phyloP scores from a whole-genome alignment of 768 basidiomycete species.

The Pisolithus tinctorius region DNA sequence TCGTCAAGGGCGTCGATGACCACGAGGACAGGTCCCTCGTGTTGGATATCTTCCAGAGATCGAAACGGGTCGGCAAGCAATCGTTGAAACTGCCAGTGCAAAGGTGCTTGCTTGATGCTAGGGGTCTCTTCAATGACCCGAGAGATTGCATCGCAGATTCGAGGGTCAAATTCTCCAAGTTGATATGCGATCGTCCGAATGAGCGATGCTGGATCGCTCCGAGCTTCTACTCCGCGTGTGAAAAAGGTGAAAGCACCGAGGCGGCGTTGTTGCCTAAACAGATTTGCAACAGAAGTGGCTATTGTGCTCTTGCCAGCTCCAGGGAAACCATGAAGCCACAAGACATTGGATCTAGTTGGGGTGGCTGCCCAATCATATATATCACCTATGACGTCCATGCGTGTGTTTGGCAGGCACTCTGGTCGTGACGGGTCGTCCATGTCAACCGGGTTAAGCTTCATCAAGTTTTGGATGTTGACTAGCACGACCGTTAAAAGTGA shows the following conservation, averaged over 20 bases:
- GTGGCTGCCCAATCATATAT: slow-evolving; percentile 19
- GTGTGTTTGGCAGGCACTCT: slow-evolving; percentile 26
- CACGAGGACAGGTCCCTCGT: slow-evolving; percentile 23
- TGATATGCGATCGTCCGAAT: slow-evolving; percentile 31
- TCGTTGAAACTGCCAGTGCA: slow-evolving; percentile 28
- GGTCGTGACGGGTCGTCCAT: slow-evolving; percentile 22
- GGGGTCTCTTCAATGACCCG: slow-evolving; percentile 19
- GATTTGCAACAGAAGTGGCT: slow-evolving; percentile 28
- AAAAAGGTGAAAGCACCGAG: slow-evolving; percentile 33
- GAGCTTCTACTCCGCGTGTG: slow-evolving; percentile 22
- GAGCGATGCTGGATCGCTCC: slow-evolving; percentile 24
- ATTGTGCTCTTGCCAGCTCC: slow-evolving; percentile 33
- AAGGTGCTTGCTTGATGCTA: slow-evolving; percentile 22
- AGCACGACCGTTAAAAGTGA: background rate
- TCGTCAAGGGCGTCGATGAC: slow-evolving; percentile 33
- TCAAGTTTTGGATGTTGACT: slow-evolving; percentile 17
- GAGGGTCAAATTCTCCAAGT: slow-evolving; percentile 26
- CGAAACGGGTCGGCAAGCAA: slow-evolving; percentile 27
- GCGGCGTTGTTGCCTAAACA: slow-evolving; percentile 24
- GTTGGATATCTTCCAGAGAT: slow-evolving; percentile 8
- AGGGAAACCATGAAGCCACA: slow-evolving; percentile 30
- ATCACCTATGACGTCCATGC: slow-evolving; percentile 21
- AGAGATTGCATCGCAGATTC: slow-evolving; percentile 21
- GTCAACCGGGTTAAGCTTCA: slow-evolving; percentile 21
- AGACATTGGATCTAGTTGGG: slow-evolving; percentile 20